Evolutionary conservation across 805 yeast species (phyloP).

Genomic region (Starmerella vaccinii): DNA sequence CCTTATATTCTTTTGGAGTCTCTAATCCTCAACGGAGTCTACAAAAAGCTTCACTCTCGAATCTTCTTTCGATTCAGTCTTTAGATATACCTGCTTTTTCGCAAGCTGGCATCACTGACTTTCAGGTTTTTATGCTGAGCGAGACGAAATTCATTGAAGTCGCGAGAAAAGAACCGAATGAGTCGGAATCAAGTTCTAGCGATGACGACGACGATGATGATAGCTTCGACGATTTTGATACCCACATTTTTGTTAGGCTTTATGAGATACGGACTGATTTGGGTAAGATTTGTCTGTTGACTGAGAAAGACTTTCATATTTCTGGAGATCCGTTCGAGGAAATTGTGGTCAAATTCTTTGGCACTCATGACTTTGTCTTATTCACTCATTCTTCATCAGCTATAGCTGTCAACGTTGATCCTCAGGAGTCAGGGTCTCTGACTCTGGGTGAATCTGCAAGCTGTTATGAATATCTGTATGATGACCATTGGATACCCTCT

Average conservation of each 20-base stretch:
- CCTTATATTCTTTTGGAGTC: background rate
- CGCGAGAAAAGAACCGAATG: background rate
- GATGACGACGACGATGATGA: background rate
- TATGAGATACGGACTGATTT: background rate
- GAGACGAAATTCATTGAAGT: constrained; percentile 1
- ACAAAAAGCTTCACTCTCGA: background rate
- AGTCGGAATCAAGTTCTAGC: background rate
- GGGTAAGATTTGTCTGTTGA: background rate
- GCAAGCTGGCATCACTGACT: background rate
- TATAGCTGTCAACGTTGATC: background rate
- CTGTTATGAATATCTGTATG: background rate
- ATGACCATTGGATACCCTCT: constrained; percentile 11
- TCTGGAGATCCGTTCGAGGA: constrained; percentile 16
- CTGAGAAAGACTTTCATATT: background rate
- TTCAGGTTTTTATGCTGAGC: background rate
- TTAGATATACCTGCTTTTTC: background rate
- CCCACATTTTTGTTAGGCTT: background rate
- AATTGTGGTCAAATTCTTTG: constrained; percentile 7
- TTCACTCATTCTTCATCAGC: constrained; percentile 7
- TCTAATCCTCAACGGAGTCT: background rate
- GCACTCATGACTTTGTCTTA: background rate
- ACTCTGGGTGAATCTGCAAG: background rate
- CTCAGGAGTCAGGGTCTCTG: background rate
- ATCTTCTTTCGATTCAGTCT: background rate
- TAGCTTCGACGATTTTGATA: constrained; percentile 5